Evolutionary conservation across 306 rosid species (phyloP).

Genomic region (Pterocarpus santalinus): DNA sequence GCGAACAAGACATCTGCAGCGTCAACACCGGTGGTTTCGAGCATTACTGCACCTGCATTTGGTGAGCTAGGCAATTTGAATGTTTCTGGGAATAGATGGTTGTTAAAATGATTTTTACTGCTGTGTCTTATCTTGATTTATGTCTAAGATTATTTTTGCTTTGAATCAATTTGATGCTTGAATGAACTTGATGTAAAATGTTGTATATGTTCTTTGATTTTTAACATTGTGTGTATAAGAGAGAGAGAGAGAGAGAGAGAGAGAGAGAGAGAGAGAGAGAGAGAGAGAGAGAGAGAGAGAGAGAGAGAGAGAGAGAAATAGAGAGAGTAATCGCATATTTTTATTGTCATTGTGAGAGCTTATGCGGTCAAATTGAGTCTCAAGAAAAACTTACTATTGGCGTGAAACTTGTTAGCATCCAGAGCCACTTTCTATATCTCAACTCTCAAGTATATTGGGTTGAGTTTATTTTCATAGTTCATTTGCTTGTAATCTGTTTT

Average conservation of each 20-base stretch:
- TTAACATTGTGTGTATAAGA: not conserved
- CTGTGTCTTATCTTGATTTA: not conserved
- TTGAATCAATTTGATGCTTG: slow-evolving; percentile 9
- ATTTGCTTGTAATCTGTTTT: too few relatives aligned
- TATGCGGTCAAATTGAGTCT: not conserved
- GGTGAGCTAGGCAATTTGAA: slow-evolving; percentile 54
- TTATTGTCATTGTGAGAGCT: not conserved
- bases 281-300: not conserved
- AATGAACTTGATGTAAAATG: slow-evolving; percentile 7
- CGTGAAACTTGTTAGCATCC: too few relatives aligned
- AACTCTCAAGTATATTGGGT: too few relatives aligned
- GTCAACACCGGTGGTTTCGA: slow-evolving; percentile 59
- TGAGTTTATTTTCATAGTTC: too few relatives aligned
- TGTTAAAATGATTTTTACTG: not conserved
- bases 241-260: not conserved
- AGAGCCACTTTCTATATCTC: too few relatives aligned
- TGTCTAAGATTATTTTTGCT: not conserved
- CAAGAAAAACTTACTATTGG: too few relatives aligned
- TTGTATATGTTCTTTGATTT: not conserved
- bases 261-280: not conserved
- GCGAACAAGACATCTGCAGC: slow-evolving; percentile 56
- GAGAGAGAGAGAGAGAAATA: not conserved
- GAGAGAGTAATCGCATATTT: not conserved
- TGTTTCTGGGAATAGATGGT: not conserved
- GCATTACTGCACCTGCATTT: slow-evolving; percentile 51